Evolutionary conservation across 2,329 filamentous ascomycete species (phyloP).

Genomic region (Fusarium sp.): DNA sequence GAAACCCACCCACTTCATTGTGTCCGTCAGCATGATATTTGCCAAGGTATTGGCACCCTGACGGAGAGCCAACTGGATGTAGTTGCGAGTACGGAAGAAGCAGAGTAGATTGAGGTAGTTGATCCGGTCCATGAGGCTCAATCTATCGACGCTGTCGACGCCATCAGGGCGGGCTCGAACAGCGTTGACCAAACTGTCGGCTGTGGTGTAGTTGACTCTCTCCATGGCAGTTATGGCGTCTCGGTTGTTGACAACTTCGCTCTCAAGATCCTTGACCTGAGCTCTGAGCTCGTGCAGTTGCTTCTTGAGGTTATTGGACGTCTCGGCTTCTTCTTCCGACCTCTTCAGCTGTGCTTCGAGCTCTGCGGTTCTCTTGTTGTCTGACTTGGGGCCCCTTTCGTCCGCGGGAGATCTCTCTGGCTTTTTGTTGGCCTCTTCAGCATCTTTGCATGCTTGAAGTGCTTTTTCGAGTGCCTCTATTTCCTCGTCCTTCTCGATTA

Average conservation of each 20-base stretch:
- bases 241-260: neutral
- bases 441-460: neutral
- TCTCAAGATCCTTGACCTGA: neutral
- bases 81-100: slow-evolving; percentile 34
- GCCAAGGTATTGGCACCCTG: neutral
- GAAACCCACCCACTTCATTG: slow-evolving; percentile 13
- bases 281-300: neutral
- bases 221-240: neutral
- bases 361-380: too few relatives aligned
- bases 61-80: slow-evolving; percentile 24
- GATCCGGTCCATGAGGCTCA: slow-evolving; percentile 27
- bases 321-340: neutral
- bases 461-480: neutral
- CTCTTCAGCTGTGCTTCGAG: too few relatives aligned
- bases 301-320: neutral
- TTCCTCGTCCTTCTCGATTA: neutral
- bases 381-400: too few relatives aligned
- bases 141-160: neutral
- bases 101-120: slow-evolving; percentile 35
- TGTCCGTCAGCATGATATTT: slow-evolving; percentile 18
- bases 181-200: slow-evolving; percentile 15
- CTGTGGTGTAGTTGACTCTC: slow-evolving; percentile 7
- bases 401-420: neutral
- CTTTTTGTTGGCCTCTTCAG: neutral
- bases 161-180: neutral